Conservation (phyloP, 768 basidiomycete species). For the Boletus subparvulus region DNA sequence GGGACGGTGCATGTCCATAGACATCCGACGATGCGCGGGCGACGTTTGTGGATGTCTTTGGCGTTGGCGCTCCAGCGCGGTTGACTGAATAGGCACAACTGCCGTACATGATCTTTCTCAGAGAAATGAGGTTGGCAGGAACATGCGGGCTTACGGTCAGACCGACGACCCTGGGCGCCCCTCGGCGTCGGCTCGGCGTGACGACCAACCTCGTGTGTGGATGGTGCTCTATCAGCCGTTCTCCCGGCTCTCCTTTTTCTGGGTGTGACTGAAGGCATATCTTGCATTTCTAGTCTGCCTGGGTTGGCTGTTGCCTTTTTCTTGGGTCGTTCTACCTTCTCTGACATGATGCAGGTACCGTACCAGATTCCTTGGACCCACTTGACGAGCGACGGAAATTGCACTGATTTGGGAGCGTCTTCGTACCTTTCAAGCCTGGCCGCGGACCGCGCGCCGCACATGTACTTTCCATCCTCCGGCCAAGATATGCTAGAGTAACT, state of each 20-base stretch:
- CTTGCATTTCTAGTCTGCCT: conserved; percentile 17
- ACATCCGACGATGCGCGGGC: conserved; percentile 25
- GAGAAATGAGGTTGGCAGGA: neutral
- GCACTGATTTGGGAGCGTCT: conserved; percentile 30
- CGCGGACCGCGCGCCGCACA: conserved; percentile 22
- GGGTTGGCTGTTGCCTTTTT: conserved; percentile 22
- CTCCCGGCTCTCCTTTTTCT: conserved; percentile 32
- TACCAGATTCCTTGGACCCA: neutral
- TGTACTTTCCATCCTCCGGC: neutral
- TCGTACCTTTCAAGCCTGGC: conserved; percentile 14
- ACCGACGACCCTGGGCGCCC: conserved; percentile 26
- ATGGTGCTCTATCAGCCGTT: conserved; percentile 10
- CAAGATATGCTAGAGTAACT: neutral
- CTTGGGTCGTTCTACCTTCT: conserved; percentile 24
- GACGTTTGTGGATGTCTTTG: conserved; percentile 21
- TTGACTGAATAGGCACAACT: conserved; percentile 24
- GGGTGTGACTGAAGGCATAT: conserved; percentile 10
- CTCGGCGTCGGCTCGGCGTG: conserved; percentile 18
- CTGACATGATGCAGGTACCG: conserved; percentile 24
- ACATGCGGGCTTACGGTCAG: conserved; percentile 25
- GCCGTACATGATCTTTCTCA: conserved; percentile 6
- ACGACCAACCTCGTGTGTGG: conserved; percentile 14
- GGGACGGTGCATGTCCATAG: conserved; percentile 27
- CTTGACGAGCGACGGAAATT: conserved; percentile 11
- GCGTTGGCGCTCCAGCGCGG: conserved; percentile 27